Conservation (phyloP, 2,329 filamentous ascomycete genomes). For the Hortaea werneckii region DNA sequence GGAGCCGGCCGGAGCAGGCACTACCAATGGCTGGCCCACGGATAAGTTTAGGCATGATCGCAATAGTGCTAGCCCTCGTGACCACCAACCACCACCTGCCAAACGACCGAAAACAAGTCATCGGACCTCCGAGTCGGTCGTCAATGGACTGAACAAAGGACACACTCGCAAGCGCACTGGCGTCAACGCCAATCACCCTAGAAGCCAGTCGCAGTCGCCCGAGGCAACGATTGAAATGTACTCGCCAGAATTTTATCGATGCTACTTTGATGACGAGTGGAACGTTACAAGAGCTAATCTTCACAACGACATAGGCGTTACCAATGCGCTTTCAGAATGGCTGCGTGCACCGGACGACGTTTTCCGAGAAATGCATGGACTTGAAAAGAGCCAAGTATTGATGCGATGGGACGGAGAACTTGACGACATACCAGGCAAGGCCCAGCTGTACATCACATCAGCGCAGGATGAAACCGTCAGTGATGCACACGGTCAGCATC, state of each 20-base stretch:
- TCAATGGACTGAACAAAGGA: slow-evolving; percentile 52
- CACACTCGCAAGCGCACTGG: slow-evolving; percentile 52
- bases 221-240: slow-evolving; percentile 22
- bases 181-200: slow-evolving; percentile 49
- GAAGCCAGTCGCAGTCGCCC: slow-evolving; percentile 69
- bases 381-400: slow-evolving; percentile 58
- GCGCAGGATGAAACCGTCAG: slow-evolving; percentile 40
- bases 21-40: slow-evolving; percentile 55
- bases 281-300: slow-evolving; percentile 59
- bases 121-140: slow-evolving; percentile 65
- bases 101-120: slow-evolving; percentile 81
- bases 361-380: slow-evolving; percentile 30
- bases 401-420: slow-evolving; percentile 47
- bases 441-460: slow-evolving; percentile 42
- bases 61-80: slow-evolving; percentile 41
- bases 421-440: slow-evolving; percentile 44
- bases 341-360: slow-evolving; percentile 57
- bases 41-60: slow-evolving; percentile 49
- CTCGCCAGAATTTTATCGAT: slow-evolving; percentile 56
- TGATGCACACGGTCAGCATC: slow-evolving; percentile 42
- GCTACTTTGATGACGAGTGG: slow-evolving; percentile 42
- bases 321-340: slow-evolving; percentile 68
- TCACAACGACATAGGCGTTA: slow-evolving; percentile 64
- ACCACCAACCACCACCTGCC: slow-evolving; percentile 45
- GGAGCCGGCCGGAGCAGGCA: slow-evolving; percentile 44